phyloP scores from a whole-genome alignment of 78 protist species.

The Fonticula alba region DNA sequence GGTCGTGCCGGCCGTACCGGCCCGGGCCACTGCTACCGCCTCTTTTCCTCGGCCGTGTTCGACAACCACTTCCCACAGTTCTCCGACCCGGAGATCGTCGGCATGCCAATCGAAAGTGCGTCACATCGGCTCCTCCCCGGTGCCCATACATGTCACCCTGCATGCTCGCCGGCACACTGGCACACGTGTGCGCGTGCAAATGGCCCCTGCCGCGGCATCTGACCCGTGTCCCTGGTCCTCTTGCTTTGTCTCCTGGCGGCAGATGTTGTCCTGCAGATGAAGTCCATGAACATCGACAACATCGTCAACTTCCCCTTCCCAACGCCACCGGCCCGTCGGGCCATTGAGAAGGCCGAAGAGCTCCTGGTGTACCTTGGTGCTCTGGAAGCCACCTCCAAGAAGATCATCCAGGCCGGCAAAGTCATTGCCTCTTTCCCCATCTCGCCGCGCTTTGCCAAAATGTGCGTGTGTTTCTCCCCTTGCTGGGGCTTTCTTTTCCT shows the following conservation, averaged over 20 bases:
- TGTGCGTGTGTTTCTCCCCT: constrained; percentile 35
- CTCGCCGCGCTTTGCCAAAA: constrained; percentile 61
- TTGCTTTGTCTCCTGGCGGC: background rate
- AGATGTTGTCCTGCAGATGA: constrained; percentile 64
- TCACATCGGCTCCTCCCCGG: no score
- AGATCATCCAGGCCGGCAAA: constrained; percentile 32
- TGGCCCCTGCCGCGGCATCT: no score
- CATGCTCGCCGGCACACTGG: no score
- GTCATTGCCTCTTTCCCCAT: constrained; percentile 50
- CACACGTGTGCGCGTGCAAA: no score
- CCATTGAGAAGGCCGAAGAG: constrained; percentile 10
- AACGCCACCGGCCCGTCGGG: constrained; percentile 40
- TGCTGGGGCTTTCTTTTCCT: background rate
- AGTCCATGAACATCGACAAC: constrained; percentile 59
- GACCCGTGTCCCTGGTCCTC: no score
- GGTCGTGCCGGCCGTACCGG: constrained; percentile 83
- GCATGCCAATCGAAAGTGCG: constrained; percentile 47
- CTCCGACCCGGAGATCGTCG: constrained; percentile 60
- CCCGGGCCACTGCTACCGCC: constrained; percentile 80
- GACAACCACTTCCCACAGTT: constrained; percentile 35
- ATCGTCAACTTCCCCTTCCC: constrained; percentile 71
- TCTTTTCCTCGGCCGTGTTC: constrained; percentile 64
- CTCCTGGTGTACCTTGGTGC: constrained; percentile 34
- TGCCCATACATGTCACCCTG: no score
- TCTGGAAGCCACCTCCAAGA: constrained; percentile 13